phyloP scores from a whole-genome alignment of 306 rosid species.

The Castanea crenata region DNA sequence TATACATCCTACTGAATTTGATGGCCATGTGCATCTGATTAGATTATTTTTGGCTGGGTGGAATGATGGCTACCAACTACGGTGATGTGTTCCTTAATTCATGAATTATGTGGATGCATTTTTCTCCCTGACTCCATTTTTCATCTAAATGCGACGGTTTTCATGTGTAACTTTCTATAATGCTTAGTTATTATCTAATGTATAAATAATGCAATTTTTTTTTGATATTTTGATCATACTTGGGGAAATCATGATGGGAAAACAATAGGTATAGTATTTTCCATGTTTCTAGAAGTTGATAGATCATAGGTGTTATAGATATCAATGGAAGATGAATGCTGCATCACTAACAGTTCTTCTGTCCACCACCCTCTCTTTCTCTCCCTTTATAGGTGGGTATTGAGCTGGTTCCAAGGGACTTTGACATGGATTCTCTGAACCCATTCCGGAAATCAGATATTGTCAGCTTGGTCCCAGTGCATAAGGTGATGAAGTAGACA shows the following conservation, averaged over 20 bases:
- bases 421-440: constrained; percentile 80
- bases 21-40: not conserved
- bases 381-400: constrained; percentile 70
- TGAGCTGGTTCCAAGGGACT: constrained; percentile 92
- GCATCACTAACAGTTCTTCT: constrained; percentile 19
- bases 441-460: constrained; percentile 82
- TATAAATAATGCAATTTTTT: too few species aligned
- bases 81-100: not conserved
- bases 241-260: too few species aligned
- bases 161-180: not conserved
- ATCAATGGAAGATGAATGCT: constrained; percentile 18
- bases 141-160: not conserved
- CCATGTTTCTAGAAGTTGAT: not conserved
- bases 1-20: not conserved
- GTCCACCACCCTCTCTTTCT: not conserved
- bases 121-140: not conserved
- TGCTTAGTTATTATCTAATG: too few species aligned
- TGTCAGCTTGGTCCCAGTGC: constrained; percentile 89
- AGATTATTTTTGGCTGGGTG: not conserved
- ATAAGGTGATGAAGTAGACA: constrained; percentile 62
- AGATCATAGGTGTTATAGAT: constrained; percentile 2
- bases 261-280: not conserved
- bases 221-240: too few species aligned
- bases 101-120: not conserved
- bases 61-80: not conserved